Conservation (phyloP, 495 filamentous ascomycete species). For the Talaromyces proteolyticus region DNA sequence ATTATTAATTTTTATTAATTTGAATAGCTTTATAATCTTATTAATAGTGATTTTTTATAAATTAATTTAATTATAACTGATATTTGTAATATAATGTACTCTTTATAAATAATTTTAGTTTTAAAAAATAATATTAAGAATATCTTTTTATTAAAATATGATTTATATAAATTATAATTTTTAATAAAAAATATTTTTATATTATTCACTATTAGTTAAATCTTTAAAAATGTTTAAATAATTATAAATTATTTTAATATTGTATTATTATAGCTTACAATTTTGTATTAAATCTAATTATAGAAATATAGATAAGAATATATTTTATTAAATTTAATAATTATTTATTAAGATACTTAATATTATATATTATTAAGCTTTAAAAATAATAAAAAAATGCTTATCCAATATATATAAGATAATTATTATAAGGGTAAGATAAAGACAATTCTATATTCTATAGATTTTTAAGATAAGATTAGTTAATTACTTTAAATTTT, state of each 20-base stretch:
- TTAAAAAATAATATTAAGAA: not conserved
- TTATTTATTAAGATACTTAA: not conserved
- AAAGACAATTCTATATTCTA: not conserved
- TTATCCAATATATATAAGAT: not conserved
- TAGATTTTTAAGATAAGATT: not conserved
- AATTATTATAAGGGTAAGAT: not conserved
- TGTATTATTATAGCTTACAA: not conserved
- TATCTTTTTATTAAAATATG: not conserved
- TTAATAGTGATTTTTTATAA: not conserved
- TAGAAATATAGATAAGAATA: not conserved
- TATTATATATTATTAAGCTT: not conserved
- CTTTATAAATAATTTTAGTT: not conserved
- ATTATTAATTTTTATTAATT: not conserved
- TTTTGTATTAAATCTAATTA: not conserved
- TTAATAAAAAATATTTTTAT: not conserved
- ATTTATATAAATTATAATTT: not conserved
- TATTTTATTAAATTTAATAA: not conserved
- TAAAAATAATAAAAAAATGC: not conserved
- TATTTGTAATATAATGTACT: not conserved
- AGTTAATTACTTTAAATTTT: not conserved
- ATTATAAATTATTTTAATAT: slow-evolving; percentile 1
- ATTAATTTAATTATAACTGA: slow-evolving; percentile 1
- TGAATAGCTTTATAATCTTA: not conserved
- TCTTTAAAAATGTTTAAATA: not conserved
- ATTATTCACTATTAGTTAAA: not conserved